Evolutionary conservation across 306 rosid genomes (phyloP).

Genomic region (Herpetospermum pedunculosum): DNA sequence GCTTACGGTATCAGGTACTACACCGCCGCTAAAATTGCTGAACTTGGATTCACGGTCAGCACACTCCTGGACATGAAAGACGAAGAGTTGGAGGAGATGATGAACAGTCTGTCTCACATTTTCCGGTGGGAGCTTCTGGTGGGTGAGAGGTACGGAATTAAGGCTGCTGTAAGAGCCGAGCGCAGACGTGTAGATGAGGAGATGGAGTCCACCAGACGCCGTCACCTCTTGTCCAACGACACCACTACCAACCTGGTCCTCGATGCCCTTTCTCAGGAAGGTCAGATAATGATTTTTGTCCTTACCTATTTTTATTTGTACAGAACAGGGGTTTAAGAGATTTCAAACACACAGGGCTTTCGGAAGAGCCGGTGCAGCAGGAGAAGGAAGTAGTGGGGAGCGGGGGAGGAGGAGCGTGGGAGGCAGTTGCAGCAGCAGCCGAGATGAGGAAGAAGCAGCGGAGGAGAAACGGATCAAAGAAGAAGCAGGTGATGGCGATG

Average conservation of each 20-base stretch:
- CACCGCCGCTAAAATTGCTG: conserved; percentile 82
- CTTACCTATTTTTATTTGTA: no score
- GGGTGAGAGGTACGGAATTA: conserved; percentile 86
- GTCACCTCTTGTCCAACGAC: conserved; percentile 34
- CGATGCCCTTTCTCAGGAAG: conserved; percentile 91
- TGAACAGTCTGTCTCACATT: conserved; percentile 71
- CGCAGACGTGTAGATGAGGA: conserved; percentile 67
- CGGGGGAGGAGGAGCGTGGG: conserved; percentile 65
- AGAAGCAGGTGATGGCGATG: conserved; percentile 12
- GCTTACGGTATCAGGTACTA: conserved; percentile 74
- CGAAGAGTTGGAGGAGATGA: conserved; percentile 93
- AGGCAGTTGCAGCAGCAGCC: conserved; percentile 6
- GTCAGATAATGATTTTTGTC: conserved; percentile 13
- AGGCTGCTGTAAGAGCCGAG: conserved; percentile 84
- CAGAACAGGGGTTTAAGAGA: no score
- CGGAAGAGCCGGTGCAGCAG: conserved; percentile 89
- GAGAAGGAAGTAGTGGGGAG: conserved; percentile 62
- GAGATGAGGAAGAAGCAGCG: conserved; percentile 37
- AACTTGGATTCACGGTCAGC: conserved; percentile 82
- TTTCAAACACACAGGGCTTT: no score
- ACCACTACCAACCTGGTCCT: conserved; percentile 39
- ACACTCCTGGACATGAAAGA: conserved; percentile 79
- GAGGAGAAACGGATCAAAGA: conserved; percentile 20
- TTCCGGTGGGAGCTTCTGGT: conserved; percentile 85
- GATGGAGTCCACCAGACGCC: conserved; percentile 26